Percentiles rank a stretch among this genome's conserved stretches.
Evolutionary conservation across 768 basidiomycete genomes (phyloP).

Genomic region (Russula vinacea): DNA sequence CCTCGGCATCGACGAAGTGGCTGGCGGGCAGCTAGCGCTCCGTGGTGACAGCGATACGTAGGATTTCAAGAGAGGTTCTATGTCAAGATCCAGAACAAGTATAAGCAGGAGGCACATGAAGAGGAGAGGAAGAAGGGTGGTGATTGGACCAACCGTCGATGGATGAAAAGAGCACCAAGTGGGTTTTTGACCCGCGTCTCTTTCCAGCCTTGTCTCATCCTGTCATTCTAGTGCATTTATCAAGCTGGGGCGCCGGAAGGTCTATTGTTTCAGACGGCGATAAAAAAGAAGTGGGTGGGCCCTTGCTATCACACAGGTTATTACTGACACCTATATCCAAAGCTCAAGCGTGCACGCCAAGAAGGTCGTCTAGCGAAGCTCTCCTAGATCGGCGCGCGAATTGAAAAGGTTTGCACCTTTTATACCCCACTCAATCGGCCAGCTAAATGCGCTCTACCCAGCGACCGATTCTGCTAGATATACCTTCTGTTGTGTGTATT

Average conservation of each 20-base stretch:
- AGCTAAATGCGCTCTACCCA: conserved; percentile 30
- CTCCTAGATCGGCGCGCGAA: conserved; percentile 73
- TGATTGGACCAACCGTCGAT: conserved; percentile 38
- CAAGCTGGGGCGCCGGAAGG: conserved; percentile 86
- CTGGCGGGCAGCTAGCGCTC: conserved; percentile 73
- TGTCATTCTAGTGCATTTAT: conserved; percentile 53
- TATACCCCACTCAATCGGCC: conserved; percentile 15
- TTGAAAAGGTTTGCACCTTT: conserved; percentile 62
- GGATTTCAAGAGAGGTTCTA: conserved; percentile 85
- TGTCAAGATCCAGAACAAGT: conserved; percentile 87
- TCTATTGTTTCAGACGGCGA: conserved; percentile 67
- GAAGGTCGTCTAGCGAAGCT: conserved; percentile 76
- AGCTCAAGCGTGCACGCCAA: conserved; percentile 77
- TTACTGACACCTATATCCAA: conserved; percentile 18
- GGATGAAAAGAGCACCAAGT: conserved; percentile 77
- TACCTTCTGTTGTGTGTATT: neutral
- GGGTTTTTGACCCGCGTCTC: conserved; percentile 35
- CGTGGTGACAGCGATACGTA: conserved; percentile 83
- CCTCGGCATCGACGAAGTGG: conserved; percentile 79
- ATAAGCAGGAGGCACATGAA: conserved; percentile 73
- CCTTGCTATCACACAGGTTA: conserved; percentile 1
- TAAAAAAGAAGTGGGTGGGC: conserved; percentile 59
- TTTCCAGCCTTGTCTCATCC: conserved; percentile 4
- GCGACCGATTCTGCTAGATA: conserved; percentile 48
- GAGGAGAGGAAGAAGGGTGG: conserved; percentile 53